phyloP scores from a whole-genome alignment of 176 grass and related monocot species.

The Pontederia paniculata region DNA sequence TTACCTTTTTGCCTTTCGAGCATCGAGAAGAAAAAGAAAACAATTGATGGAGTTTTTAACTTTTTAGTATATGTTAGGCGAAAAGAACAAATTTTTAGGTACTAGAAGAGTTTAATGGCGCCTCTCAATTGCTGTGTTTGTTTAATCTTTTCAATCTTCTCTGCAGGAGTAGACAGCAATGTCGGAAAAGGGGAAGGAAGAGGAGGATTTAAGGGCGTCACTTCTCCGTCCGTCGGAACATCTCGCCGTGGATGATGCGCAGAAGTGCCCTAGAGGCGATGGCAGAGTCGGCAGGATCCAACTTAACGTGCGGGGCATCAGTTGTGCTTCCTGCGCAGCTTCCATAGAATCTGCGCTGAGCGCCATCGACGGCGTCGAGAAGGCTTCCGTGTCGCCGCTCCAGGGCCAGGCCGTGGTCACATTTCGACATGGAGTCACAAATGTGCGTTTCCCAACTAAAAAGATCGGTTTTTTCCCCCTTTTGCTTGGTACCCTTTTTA shows the following conservation, averaged over 20 bases:
- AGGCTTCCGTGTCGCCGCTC: slow-evolving; percentile 53
- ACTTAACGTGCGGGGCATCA: slow-evolving; percentile 64
- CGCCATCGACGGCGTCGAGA: slow-evolving; percentile 63
- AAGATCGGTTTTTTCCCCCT: neutral
- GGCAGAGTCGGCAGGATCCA: slow-evolving; percentile 38
- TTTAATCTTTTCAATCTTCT: too few relatives aligned
- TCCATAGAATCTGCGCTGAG: slow-evolving; percentile 70
- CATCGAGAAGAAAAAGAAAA: too few relatives aligned
- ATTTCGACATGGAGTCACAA: slow-evolving; percentile 49
- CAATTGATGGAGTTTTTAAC: too few relatives aligned
- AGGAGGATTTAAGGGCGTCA: slow-evolving; percentile 39
- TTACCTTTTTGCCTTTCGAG: too few relatives aligned
- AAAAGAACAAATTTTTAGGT: too few relatives aligned
- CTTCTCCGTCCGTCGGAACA: slow-evolving; percentile 26
- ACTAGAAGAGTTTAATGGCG: too few relatives aligned
- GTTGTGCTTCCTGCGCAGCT: slow-evolving; percentile 58
- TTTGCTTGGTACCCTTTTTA: too few relatives aligned
- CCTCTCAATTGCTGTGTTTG: too few relatives aligned
- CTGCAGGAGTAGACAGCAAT: neutral
- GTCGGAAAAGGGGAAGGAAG: slow-evolving; percentile 25
- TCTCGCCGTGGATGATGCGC: slow-evolving; percentile 13
- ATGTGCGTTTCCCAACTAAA: slow-evolving; percentile 31
- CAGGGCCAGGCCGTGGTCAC: slow-evolving; percentile 58
- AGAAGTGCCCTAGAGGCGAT: slow-evolving; percentile 12
- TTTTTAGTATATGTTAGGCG: too few relatives aligned